Base-by-base conservation (phyloP, 2,329 filamentous ascomycete species). In the Cladorrhinum sp. region DNA sequence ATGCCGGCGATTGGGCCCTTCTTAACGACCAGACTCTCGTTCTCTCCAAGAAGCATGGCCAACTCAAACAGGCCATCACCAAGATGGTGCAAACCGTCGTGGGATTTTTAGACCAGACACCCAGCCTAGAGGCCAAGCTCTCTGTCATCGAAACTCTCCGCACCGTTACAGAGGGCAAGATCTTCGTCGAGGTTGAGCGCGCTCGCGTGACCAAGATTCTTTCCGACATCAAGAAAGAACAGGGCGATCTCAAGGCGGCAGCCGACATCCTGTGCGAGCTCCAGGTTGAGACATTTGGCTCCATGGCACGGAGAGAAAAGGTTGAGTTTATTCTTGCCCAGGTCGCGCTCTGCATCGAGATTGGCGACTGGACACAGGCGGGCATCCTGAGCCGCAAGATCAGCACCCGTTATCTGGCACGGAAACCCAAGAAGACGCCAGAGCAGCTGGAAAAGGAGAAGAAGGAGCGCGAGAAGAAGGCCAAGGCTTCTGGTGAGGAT, bases 11-110 rank as follows among this genome's bases (percentile, higher is more conserved):
- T 76, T 99, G 95, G 95, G 88, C 86, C 75, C 80, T 97, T 71
- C 85, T 99, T 78, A 98, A 96, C 75, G 95, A 99, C 79, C 95
- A 99, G 79, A 91, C 96, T 65, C 83, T 96, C 70, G 83, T 97
- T 66, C 83, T 99, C 60, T 98, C 95, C 67, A 99, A 99, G 87
- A 99, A 99, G 82, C 95, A 99, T 90, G 91, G 93, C 70, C 95
- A 99, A 81, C 92, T 99, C 73, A 99, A 99, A 79, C 95, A 98
- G 78, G 95, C 95, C 72, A 95, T 93, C 71, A 98, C 95, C 70
- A 95, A 93, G 81, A 99, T 99, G 95, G 93, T 99, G 63, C 95
- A 99, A 81, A 89, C 88, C 52, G 92, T 96, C 64, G 96, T 99
- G 88, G 83, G 81, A 62, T 97, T 98, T 76, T 79, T 99, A 71